Evolutionary conservation across 306 rosid species (phyloP).

Genomic region (Aeschynomene evenia): DNA sequence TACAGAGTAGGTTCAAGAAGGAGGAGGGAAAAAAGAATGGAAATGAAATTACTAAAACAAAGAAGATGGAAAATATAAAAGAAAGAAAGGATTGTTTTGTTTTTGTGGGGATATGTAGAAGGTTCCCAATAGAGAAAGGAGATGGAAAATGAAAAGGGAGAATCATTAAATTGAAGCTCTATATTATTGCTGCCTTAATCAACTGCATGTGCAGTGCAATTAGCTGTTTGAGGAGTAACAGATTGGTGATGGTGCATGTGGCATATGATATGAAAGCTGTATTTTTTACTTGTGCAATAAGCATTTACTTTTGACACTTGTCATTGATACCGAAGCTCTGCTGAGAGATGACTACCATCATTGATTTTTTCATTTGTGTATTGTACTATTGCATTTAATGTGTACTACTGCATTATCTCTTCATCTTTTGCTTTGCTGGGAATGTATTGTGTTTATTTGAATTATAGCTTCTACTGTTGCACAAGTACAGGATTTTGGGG

Average conservation of each 20-base stretch:
- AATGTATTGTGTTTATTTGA: neutral
- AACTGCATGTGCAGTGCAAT: conserved; percentile 33
- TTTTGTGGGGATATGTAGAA: conserved; percentile 20
- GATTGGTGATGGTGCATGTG: conserved; percentile 28
- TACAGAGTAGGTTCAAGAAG: conserved; percentile 24
- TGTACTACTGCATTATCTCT: too few relatives aligned
- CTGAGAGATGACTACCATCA: neutral
- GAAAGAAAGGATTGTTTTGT: conserved; percentile 13
- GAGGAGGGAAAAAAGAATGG: neutral
- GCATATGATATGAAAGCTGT: conserved; percentile 17
- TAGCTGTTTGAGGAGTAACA: conserved; percentile 31
- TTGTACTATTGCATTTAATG: neutral
- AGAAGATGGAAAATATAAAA: neutral
- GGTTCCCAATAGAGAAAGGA: neutral
- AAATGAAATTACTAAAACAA: conserved; percentile 25
- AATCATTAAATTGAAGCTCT: conserved; percentile 35
- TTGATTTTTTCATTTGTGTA: neutral
- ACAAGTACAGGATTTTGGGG: neutral
- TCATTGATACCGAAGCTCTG: neutral
- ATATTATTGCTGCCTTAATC: conserved; percentile 26
- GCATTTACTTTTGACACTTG: conserved; percentile 22
- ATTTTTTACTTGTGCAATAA: conserved; percentile 39
- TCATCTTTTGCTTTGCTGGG: neutral
- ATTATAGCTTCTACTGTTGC: neutral
- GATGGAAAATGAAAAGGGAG: conserved; percentile 8